Evolutionary conservation across 148 eudicot genomes (phyloP).

Genomic region (Rhododendron molle): DNA sequence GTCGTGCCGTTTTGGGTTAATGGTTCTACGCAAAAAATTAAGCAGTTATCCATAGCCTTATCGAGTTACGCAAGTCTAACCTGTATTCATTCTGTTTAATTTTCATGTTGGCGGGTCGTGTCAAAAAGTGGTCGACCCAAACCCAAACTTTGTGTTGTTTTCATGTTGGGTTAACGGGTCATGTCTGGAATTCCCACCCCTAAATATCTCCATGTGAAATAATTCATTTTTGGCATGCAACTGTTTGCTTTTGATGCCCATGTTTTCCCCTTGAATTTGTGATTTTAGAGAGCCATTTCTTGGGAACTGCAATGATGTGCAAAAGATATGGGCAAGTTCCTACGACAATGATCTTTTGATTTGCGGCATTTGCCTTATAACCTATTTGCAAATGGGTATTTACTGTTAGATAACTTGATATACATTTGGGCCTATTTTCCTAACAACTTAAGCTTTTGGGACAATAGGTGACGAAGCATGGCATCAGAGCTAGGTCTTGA

Average conservation of each 20-base stretch:
- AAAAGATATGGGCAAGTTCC: not conserved
- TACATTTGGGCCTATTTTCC: not conserved
- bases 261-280: not conserved
- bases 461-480: not conserved
- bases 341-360: not conserved
- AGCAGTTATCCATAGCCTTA: too few species aligned
- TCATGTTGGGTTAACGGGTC: too few species aligned
- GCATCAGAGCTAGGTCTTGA: not conserved
- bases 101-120: too few species aligned
- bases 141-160: too few species aligned
- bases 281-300: not conserved
- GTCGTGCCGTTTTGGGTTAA: too few species aligned
- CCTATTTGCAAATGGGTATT: not conserved
- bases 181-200: too few species aligned
- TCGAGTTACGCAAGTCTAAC: too few species aligned
- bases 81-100: too few species aligned
- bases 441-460: not conserved
- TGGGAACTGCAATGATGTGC: not conserved
- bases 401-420: not conserved
- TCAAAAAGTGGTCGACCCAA: too few species aligned
- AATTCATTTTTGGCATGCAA: not conserved
- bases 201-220: not conserved
- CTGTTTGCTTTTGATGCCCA: not conserved
- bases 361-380: too few species aligned
- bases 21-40: too few species aligned